Evolutionary conservation across 208 protist genomes (phyloP).

Genomic region (Leishmania gerbilli): DNA sequence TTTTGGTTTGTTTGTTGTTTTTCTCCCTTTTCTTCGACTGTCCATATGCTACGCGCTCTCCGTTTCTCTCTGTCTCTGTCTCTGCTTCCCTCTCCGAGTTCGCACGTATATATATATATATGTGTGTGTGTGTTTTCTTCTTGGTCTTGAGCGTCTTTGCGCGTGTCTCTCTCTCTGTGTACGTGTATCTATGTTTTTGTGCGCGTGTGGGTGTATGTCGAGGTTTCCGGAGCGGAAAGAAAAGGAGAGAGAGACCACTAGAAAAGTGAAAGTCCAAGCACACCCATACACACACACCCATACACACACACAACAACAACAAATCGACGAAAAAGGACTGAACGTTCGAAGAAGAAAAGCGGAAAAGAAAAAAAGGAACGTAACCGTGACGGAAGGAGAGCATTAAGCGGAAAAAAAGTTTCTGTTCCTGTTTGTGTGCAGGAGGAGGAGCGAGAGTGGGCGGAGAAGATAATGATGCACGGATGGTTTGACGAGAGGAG

Average conservation of each 20-base stretch:
- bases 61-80: not conserved
- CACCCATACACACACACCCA: too few species aligned
- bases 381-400: not conserved
- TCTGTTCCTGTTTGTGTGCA: not conserved
- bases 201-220: not conserved
- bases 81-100: not conserved
- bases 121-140: not conserved
- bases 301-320: not conserved
- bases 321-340: not conserved
- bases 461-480: not conserved
- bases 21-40: not conserved
- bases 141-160: not conserved
- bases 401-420: not conserved
- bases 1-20: conserved; percentile 13
- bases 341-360: not conserved
- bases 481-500: not conserved
- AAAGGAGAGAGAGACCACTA: not conserved
- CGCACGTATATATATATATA: not conserved
- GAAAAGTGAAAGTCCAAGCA: not conserved
- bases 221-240: not conserved
- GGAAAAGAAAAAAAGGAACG: not conserved
- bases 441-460: not conserved
- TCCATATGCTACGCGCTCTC: not conserved
- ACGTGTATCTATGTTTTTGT: not conserved
- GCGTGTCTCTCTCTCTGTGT: not conserved